Percentiles rank a stretch among this genome's conserved stretches.
phyloP scores from a whole-genome alignment of 768 basidiomycete genomes.

The Lentinula sp. region DNA sequence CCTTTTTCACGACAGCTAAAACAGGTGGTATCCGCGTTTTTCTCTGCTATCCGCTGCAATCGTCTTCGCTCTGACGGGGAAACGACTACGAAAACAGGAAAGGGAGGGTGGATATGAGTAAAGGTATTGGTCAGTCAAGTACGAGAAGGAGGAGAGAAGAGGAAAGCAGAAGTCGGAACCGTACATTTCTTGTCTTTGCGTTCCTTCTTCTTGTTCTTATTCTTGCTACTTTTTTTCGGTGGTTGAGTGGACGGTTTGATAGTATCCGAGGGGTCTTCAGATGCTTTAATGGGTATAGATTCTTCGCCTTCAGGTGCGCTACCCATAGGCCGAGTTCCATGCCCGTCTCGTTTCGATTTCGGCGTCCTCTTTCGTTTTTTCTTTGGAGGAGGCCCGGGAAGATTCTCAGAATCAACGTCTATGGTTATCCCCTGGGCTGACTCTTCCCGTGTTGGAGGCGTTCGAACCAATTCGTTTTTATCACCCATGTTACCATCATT shows the following conservation, averaged over 20 bases:
- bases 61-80: conserved; percentile 53
- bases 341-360: conserved; percentile 36
- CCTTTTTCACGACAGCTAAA: conserved; percentile 84
- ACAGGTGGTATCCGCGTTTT: conserved; percentile 58
- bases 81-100: background rate
- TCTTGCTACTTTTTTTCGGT: conserved; percentile 11
- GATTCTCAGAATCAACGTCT: conserved; percentile 6
- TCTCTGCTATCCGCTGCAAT: conserved; percentile 54
- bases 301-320: conserved; percentile 6
- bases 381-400: conserved; percentile 27
- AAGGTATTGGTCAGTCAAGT: conserved; percentile 12
- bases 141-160: background rate
- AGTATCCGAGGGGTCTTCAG: background rate
- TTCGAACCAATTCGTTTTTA: conserved; percentile 8
- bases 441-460: background rate
- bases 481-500: conserved; percentile 3
- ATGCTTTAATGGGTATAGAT: background rate
- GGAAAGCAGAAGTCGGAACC: background rate
- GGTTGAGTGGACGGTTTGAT: conserved; percentile 3
- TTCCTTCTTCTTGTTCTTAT: conserved; percentile 12
- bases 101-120: background rate
- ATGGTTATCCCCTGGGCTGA: background rate
- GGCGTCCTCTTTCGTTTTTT: conserved; percentile 58
- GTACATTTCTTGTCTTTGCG: conserved; percentile 4
- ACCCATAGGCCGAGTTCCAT: conserved; percentile 11